Base-by-base conservation (phyloP, 2,329 filamentous ascomycete species). In the Fusarium keratoplasticum region DNA sequence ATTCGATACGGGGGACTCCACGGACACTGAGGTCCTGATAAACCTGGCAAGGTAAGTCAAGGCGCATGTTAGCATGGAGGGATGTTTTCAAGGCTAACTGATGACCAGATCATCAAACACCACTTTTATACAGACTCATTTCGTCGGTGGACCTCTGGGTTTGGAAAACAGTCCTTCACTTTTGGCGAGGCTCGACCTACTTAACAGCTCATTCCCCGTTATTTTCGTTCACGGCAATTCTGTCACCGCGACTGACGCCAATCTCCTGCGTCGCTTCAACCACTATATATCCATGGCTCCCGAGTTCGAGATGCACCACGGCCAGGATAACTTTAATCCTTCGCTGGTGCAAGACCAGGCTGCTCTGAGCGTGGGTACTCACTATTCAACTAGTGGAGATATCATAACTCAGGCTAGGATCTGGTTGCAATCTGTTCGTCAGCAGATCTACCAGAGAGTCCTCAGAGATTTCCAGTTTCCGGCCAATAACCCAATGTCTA, bases 291-390 rank as follows among this genome's bases (percentile, higher is more conserved):
- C 27, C 13, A 27, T 61, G 11, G 29, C 29, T 9, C 38, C 58
- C 3, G 27, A 50, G 58, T 61, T 16, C 8, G 40, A 61, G 38
- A 50, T 61, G 27, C 27, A 47, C 14, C 13, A 44, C 8, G 40
- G 58, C 16, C 7, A 35, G 8, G 55, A 40, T 31, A 38, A n/a
- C n/a, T 33, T 13, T 16, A 25, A 25, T 7, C 38, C 38, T 35
- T 35, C 40, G 9, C 75, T 81, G 11, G 81, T 85, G 35, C 82
- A 82, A 25, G 87, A 89, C 73, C 86, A 89, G 70, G 83, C 82
- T 3, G 77, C 86, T 2, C 81, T 89, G 1, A 87, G 87, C 16
- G 80, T 88, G 27, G 86, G 88, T 76, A 88, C 85, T 2, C 84
- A 87, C 76, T 84, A 85, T 71, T 85, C 85, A 29, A 88, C 83